Conservation (phyloP, 805 yeast species). For the Candida odintsovae region DNA sequence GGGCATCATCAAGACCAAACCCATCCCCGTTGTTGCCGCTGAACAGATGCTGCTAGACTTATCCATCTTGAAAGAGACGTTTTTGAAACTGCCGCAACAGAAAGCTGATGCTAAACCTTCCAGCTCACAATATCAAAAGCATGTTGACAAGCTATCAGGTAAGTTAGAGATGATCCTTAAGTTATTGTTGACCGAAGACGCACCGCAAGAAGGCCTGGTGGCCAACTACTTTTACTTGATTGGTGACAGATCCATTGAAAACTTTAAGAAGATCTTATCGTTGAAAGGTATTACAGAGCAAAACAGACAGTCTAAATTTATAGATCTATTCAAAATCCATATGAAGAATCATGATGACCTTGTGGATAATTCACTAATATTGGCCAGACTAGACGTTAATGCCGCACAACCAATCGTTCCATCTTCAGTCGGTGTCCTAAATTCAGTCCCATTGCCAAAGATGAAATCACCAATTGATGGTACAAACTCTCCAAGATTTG, state of each 20-base stretch:
- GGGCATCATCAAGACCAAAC: slow-evolving; percentile 56
- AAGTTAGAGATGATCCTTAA: slow-evolving; percentile 61
- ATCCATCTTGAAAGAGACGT: slow-evolving; percentile 51
- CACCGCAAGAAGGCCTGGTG: slow-evolving; percentile 62
- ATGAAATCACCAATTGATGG: slow-evolving; percentile 13
- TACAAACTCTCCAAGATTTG: slow-evolving; percentile 23
- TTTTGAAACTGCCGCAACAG: slow-evolving; percentile 26
- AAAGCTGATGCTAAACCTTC: slow-evolving; percentile 11
- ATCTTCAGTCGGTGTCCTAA: slow-evolving; percentile 7
- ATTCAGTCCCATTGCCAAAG: slow-evolving; percentile 4
- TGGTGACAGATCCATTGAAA: slow-evolving; percentile 55
- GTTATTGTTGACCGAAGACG: slow-evolving; percentile 53
- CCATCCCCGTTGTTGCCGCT: slow-evolving; percentile 61
- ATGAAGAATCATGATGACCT: slow-evolving; percentile 21
- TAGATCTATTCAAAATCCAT: slow-evolving; percentile 23
- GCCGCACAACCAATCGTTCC: slow-evolving; percentile 2
- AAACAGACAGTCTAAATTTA: slow-evolving; percentile 16
- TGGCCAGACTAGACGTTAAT: slow-evolving; percentile 17
- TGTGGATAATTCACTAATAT: slow-evolving; percentile 23
- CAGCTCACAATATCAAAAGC: slow-evolving; percentile 32
- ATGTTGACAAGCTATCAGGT: slow-evolving; percentile 36
- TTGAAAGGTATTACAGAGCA: slow-evolving; percentile 47
- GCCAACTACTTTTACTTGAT: slow-evolving; percentile 60
- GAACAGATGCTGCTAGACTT: slow-evolving; percentile 80
- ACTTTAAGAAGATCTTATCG: slow-evolving; percentile 59